A percentile compares a stretch with the other conserved stretches of the same genome.
These are phyloP conservation scores for Rhizopogon sp. DNA, from an alignment of 768 basidiomycete species.

Conservation along the genomic window DNA sequence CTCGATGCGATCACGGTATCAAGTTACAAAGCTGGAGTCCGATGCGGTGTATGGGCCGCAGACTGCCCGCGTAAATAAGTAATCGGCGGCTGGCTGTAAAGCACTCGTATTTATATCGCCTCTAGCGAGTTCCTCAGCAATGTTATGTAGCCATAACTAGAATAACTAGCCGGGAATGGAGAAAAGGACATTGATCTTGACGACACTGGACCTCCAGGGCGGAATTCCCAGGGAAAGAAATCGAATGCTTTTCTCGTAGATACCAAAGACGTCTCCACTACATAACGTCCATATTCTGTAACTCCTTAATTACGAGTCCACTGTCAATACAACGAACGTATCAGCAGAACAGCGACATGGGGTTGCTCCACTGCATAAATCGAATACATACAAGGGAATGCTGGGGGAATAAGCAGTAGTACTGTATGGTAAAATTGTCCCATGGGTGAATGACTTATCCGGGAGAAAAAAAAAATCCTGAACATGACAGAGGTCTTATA, in stretches of 20 bases:
- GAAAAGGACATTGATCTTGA: not conserved
- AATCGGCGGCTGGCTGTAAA: not conserved
- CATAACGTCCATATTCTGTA: slow-evolving; percentile 3
- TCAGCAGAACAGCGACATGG: not conserved
- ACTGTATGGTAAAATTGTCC: slow-evolving; percentile 26
- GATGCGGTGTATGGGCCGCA: slow-evolving; percentile 77
- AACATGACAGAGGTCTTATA: slow-evolving; percentile 20
- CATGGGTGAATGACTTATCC: slow-evolving; percentile 13
- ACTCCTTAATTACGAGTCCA: slow-evolving; percentile 9
- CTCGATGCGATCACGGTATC: slow-evolving; percentile 71
- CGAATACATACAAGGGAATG: slow-evolving; percentile 9
- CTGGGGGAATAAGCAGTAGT: slow-evolving; percentile 21
- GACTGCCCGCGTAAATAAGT: slow-evolving; percentile 62
- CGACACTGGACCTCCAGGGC: not conserved
- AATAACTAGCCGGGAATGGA: no score
- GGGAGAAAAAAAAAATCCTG: slow-evolving; percentile 14
- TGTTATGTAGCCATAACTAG: no score
- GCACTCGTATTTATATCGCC: no score
- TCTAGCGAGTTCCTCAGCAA: no score
- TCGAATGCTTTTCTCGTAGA: not conserved
- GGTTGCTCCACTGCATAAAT: not conserved
- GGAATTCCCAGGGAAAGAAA: not conserved
- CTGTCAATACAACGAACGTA: slow-evolving; percentile 8
- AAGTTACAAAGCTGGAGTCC: slow-evolving; percentile 87
- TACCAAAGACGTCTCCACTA: not conserved